Evolutionary conservation across 202 grass and related monocot species (phyloP), one percentile per base, ranked within the genome.

Genomic region (Elaeis oleifera): DNA sequence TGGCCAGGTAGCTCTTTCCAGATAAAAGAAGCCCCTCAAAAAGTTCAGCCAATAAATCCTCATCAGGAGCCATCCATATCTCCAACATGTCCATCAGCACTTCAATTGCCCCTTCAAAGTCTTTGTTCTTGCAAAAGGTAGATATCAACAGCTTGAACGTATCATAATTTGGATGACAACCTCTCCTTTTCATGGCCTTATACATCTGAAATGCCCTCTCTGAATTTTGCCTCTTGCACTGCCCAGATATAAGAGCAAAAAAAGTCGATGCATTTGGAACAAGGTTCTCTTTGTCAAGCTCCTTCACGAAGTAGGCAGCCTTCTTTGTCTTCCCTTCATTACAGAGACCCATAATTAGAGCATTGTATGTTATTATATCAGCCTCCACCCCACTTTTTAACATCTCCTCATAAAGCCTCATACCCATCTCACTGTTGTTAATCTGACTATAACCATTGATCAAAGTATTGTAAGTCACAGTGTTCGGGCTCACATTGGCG

Each of bases 81-180:
- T 18, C 53, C 5, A 90, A 22, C 75, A 96, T 71, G 13, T 85
- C 83, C 66, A 51, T 85, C 73, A 96, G 72, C 18, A 88, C 67
- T 61, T 96, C 81, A 6, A 78, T 49, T 18, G 90, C 90, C 51
- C 90, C 86, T 76, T 96, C 86, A 63, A 82, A 82, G 71, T 96
- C 90, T 53, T 81, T 78, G 67, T 96, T 96, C 56, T 83, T 82
- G 58, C 83, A 90, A 22, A 90, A 90, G 54, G 86, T 76, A 50
- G 83, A 90, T 75, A 90, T 59, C 24, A 88, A 70, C 44, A 76
- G 60, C 75, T 78, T 84, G 70, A 80, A 84, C 0, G 52, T 73
- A 53, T 80, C 60, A 5, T 68, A 69, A 32, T 79, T 85, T 0
- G 81, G 83, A 62, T 79, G 70, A 59, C 79, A 90, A 8, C 86